Evolutionary conservation across 148 eudicot genomes (phyloP), one percentile per base, ranked within the genome.

Genomic region (Beta vulgaris): DNA sequence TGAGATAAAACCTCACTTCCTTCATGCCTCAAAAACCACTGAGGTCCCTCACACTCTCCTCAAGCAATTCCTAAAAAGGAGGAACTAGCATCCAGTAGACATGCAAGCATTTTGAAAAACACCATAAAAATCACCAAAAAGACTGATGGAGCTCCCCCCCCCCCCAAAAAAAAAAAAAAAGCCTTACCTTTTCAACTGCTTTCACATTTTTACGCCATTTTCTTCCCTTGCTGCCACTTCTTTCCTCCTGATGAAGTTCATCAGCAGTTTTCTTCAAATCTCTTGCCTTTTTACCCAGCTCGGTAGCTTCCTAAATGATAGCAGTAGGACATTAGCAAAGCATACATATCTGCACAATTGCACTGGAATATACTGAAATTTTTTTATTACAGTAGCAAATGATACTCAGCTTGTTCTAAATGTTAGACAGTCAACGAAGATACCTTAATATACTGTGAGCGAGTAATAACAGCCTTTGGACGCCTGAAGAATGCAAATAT

Each of bases 381-480:
- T 63, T 53, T 35, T 34, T 35, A 4, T n/a, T 42, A 48, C 44
- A 37, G 32, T 75, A 60, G 48, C 57, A 75, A 40, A 63, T 59
- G 26, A 39, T 23, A 31, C 75, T 32, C 58, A 65, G 43, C 37
- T 46, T 42, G 42, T 36, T 71, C 28, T 55, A 62, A 40, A 67
- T 35, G 18, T 72, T 65, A 51, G 43, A 32, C 43, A 57, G 19
- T 28, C 25, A 18, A 36, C 29, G 43, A 72, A 57, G 51, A 59
- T 84, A 95, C 99, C 99, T 95, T 95, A 75, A 95, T 95, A 82
- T 95, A 95, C 80, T 95, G 99, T 67, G 99, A 95, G 69, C 98
- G 97, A 73, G 99, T 95, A 55, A 95, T 95, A 61, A 95, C 96
- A 81, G 99, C 96, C 85, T 91, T 95, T 61, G 98, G 99, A 64